Conservation (phyloP, 768 basidiomycete species). For the Suillus weaverae region DNA sequence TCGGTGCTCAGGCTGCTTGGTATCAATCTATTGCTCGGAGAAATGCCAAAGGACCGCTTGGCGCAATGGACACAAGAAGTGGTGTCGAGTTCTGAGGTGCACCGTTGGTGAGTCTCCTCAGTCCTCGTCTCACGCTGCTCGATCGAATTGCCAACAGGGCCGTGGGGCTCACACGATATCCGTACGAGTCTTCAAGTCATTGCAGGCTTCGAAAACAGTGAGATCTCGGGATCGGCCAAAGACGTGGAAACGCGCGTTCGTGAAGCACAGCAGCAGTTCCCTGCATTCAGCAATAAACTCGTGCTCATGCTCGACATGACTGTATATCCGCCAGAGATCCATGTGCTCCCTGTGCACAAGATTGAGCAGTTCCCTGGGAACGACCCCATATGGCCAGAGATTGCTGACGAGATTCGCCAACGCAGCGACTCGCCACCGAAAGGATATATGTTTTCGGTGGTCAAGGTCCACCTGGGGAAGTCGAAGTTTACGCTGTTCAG, state of each 20-base stretch:
- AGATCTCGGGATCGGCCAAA: neutral
- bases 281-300: neutral
- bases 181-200: neutral
- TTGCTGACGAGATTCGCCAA: neutral
- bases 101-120: neutral
- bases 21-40: neutral
- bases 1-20: neutral
- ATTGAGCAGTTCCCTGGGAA: neutral
- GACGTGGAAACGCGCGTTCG: neutral
- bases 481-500: neutral
- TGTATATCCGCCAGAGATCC: neutral
- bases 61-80: neutral
- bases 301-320: neutral
- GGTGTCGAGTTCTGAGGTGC: neutral
- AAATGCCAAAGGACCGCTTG: neutral
- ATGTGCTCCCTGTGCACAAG: neutral
- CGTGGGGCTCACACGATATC: neutral
- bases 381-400: neutral
- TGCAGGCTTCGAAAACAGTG: neutral
- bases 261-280: neutral
- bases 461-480: neutral
- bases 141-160: neutral
- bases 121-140: neutral
- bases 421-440: neutral
- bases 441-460: neutral